These are phyloP conservation scores for Lachnellula subtilissima DNA, from an alignment of 2,329 filamentous ascomycete species.

Conservation along the genomic window DNA sequence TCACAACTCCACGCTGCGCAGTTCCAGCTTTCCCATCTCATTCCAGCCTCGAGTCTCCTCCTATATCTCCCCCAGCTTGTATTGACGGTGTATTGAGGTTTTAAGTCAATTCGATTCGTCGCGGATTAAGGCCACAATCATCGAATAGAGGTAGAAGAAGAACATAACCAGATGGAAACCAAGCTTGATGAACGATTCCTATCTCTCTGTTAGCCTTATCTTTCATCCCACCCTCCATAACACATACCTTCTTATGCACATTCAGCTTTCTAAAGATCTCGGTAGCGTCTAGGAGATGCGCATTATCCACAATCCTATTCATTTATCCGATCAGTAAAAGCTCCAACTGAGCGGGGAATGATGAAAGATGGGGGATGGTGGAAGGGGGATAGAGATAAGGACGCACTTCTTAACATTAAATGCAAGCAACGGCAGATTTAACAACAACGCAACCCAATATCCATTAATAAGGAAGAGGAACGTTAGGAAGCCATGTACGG, in stretches of 20 bases:
- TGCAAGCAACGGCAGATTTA: constrained; percentile 85
- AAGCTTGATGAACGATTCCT: constrained; percentile 99
- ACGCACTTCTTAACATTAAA: constrained; percentile 98
- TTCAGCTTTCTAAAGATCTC: constrained; percentile 99
- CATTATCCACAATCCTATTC: constrained; percentile 87
- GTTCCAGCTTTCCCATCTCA: not conserved
- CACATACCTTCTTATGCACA: constrained; percentile 88
- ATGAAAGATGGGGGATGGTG: too few species aligned
- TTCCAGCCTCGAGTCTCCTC: not conserved
- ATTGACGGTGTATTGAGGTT: constrained; percentile 21
- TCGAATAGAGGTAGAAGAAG: constrained; percentile 97
- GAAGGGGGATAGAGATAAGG: not conserved
- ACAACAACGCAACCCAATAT: constrained; percentile 89
- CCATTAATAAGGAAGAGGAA: constrained; percentile 97
- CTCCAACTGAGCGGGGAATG: not conserved
- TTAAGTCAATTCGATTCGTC: constrained; percentile 76
- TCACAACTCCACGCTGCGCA: constrained; percentile 3
- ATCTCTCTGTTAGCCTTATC: not conserved
- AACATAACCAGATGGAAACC: constrained; percentile 99
- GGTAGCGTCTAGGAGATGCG: constrained; percentile 92
- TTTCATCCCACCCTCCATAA: constrained; percentile 1
- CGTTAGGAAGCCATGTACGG: constrained; percentile 92
- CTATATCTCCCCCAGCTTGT: constrained; percentile 20
- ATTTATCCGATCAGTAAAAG: constrained; percentile 31
- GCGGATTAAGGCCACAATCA: constrained; percentile 78